Conservation (phyloP, 2,329 filamentous ascomycete species). For the Aureobasidium sp. region DNA sequence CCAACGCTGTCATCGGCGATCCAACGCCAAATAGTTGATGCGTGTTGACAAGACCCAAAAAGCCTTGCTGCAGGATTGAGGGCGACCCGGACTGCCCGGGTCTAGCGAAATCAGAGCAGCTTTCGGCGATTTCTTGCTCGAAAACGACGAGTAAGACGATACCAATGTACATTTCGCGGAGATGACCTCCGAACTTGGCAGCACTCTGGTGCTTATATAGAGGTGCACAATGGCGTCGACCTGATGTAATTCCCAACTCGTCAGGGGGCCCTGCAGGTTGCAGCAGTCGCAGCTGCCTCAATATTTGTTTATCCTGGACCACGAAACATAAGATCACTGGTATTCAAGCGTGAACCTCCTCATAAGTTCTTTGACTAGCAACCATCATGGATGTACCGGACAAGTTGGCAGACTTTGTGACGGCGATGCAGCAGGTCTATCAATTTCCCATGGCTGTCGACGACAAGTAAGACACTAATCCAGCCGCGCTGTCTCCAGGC, state of each 20-base stretch:
- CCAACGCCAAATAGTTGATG: neutral
- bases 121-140: neutral
- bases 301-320: neutral
- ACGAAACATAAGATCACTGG: neutral
- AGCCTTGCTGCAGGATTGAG: too few species aligned
- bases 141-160: neutral
- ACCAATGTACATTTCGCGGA: neutral
- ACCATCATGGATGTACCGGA: neutral
- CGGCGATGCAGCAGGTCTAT: constrained; percentile 16
- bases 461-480: constrained; percentile 3
- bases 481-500: neutral
- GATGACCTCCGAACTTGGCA: neutral
- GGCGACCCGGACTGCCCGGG: neutral
- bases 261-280: neutral
- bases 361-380: neutral
- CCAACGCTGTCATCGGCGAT: neutral
- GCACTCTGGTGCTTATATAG: neutral
- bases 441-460: constrained; percentile 10
- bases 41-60: neutral
- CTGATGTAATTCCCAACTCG: neutral
- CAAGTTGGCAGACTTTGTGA: constrained; percentile 8
- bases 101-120: neutral
- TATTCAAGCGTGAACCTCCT: neutral
- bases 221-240: constrained; percentile 6
- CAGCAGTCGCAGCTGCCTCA: neutral